A percentile compares a stretch with the other conserved stretches of the same genome.
phyloP scores from a whole-genome alignment of 306 rosid species.

The Citrullus amarus region DNA sequence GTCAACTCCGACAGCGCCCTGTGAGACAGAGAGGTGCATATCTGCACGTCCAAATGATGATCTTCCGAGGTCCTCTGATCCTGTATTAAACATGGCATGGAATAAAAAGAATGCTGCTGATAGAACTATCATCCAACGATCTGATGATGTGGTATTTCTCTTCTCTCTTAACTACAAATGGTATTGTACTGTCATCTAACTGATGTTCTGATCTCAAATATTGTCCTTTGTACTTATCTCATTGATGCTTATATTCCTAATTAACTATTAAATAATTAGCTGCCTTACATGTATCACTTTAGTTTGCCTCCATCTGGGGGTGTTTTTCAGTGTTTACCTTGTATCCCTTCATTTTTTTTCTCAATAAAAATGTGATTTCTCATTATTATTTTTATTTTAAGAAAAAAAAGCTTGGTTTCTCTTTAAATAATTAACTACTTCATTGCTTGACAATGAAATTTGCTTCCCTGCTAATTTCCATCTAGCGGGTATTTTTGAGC shows the following conservation, averaged over 20 bases:
- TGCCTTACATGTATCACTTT: background rate
- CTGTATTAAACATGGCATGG: slow-evolving; percentile 24
- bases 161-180: background rate
- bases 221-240: background rate
- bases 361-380: too few relatives aligned
- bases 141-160: slow-evolving; percentile 50
- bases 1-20: slow-evolving; percentile 19
- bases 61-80: slow-evolving; percentile 28
- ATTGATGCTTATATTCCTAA: background rate
- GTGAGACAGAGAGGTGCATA: slow-evolving; percentile 20
- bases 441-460: background rate
- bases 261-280: background rate
- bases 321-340: too few relatives aligned
- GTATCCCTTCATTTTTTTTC: too few relatives aligned
- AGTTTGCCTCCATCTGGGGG: background rate
- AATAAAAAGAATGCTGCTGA: slow-evolving; percentile 30
- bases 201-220: background rate
- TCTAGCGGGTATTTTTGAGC: background rate
- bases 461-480: background rate
- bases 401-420: background rate
- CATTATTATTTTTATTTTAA: too few relatives aligned
- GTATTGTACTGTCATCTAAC: background rate
- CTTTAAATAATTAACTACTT: background rate
- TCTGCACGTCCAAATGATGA: slow-evolving; percentile 20
- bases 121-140: slow-evolving; percentile 30